Evolutionary conservation across 306 rosid species (phyloP).

Genomic region (Senna tora): DNA sequence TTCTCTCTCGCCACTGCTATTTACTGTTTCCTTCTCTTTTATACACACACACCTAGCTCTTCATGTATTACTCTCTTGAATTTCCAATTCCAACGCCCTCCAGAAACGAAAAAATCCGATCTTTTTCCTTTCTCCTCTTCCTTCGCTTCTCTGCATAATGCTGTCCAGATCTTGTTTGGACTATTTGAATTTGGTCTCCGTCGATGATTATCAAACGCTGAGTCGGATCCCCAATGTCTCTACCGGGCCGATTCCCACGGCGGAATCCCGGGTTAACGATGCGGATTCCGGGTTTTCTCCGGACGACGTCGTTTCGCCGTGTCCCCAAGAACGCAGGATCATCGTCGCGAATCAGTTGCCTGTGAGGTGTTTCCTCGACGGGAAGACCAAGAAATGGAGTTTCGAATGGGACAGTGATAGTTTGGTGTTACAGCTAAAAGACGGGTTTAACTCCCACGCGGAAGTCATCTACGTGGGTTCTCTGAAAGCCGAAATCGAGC

Average conservation of each 20-base stretch:
- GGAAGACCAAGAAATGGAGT: conserved; percentile 32
- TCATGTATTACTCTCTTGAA: not conserved
- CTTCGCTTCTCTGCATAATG: no score
- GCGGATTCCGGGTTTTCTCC: not conserved
- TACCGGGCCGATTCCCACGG: conserved; percentile 28
- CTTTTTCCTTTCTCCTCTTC: no score
- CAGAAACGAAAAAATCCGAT: no score
- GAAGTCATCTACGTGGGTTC: conserved; percentile 73
- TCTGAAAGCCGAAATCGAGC: conserved; percentile 53
- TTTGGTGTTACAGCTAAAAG: conserved; percentile 59
- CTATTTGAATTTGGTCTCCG: conserved; percentile 52
- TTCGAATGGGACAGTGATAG: conserved; percentile 68
- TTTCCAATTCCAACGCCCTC: no score
- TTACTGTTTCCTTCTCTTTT: not conserved
- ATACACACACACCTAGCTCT: not conserved
- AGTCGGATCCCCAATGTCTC: conserved; percentile 38
- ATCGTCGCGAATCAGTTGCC: conserved; percentile 74
- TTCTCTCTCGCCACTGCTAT: not conserved
- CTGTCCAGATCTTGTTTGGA: conserved; percentile 63
- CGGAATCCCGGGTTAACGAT: conserved; percentile 30
- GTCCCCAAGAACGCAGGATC: conserved; percentile 46
- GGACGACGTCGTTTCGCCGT: conserved; percentile 34
- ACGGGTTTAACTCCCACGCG: conserved; percentile 50
- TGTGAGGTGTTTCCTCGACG: conserved; percentile 41
- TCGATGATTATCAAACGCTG: conserved; percentile 45